These are phyloP conservation scores for Corylus heterophylla DNA, from an alignment of 306 rosid genomes.

Conservation along the genomic window DNA sequence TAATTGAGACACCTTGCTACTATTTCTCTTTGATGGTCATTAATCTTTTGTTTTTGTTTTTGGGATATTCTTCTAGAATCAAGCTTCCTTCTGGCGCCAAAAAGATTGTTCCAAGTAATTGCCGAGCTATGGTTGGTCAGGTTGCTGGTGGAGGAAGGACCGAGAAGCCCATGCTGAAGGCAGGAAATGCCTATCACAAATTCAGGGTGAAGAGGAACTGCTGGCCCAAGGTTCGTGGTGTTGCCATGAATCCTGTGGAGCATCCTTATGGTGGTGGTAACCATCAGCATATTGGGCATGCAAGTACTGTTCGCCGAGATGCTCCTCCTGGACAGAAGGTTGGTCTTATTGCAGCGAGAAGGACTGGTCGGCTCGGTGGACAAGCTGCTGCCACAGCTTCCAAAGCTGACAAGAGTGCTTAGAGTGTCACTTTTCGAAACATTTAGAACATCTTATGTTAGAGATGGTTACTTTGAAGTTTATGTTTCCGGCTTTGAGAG, in stretches of 20 bases:
- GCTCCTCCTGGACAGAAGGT: conserved; percentile 89
- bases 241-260: conserved; percentile 92
- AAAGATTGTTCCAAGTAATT: conserved; percentile 75
- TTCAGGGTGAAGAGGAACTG: conserved; percentile 79
- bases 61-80: conserved; percentile 37
- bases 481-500: not conserved
- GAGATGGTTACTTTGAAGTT: not conserved
- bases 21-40: not conserved
- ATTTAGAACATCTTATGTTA: too few relatives aligned
- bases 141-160: conserved; percentile 93
- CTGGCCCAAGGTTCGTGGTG: conserved; percentile 97
- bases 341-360: conserved; percentile 81
- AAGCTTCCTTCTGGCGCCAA: conserved; percentile 84
- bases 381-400: conserved; percentile 81
- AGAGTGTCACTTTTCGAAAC: not conserved
- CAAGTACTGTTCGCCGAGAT: conserved; percentile 73
- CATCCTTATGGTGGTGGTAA: conserved; percentile 97
- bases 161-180: conserved; percentile 76
- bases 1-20: not conserved
- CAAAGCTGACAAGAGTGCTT: conserved; percentile 63
- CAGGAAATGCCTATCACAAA: conserved; percentile 84
- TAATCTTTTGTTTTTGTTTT: not conserved
- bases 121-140: conserved; percentile 84
- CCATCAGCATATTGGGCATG: conserved; percentile 88
- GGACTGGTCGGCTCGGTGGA: conserved; percentile 82